Evolutionary conservation across 768 basidiomycete species (phyloP).

Genomic region (Serendipita sp.): DNA sequence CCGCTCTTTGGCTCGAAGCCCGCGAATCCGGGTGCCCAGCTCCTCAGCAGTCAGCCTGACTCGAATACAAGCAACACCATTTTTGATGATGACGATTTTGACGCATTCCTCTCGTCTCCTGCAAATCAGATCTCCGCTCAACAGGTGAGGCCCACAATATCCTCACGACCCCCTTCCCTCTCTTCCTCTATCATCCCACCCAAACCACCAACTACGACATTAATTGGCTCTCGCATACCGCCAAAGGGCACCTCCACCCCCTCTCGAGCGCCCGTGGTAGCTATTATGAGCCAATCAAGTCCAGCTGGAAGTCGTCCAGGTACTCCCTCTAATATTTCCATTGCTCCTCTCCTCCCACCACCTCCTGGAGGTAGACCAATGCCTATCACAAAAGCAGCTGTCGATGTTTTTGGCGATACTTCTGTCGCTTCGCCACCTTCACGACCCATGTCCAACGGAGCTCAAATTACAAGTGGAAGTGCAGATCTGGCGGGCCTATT

Average conservation of each 20-base stretch:
- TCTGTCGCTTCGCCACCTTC: background rate
- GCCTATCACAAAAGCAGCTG: background rate
- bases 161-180: background rate
- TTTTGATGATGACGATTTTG: conserved; percentile 5
- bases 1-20: background rate
- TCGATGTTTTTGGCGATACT: background rate
- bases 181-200: background rate
- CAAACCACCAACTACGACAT: background rate
- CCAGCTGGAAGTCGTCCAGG: background rate
- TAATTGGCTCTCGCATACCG: background rate
- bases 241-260: background rate
- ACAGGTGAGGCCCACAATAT: background rate
- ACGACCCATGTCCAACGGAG: background rate
- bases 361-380: conserved; percentile 1
- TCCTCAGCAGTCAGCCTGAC: background rate
- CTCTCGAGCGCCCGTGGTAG: background rate
- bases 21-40: background rate
- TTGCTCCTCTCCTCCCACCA: background rate
- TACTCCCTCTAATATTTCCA: background rate
- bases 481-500: background rate
- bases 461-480: background rate
- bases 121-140: background rate
- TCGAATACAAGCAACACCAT: background rate
- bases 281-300: background rate
- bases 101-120: background rate